Evolutionary conservation across 768 basidiomycete species (phyloP).

Genomic region (Lentinus tigrinus): DNA sequence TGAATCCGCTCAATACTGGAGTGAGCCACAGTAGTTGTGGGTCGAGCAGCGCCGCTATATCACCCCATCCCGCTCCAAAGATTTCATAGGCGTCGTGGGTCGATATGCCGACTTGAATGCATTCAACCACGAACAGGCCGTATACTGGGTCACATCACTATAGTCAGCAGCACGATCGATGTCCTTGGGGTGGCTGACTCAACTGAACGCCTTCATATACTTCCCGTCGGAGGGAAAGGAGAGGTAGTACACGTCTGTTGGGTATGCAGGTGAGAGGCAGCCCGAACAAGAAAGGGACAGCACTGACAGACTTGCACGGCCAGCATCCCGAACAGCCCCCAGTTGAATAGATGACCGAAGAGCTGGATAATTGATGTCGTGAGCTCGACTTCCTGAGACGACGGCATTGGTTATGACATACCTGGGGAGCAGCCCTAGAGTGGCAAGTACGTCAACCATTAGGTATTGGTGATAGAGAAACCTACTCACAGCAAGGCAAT

Average conservation of each 20-base stretch:
- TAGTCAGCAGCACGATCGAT: too few relatives aligned
- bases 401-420: neutral
- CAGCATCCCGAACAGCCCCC: neutral
- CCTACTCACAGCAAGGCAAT: neutral
- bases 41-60: neutral
- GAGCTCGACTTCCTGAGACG: too few relatives aligned
- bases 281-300: too few relatives aligned
- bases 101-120: neutral
- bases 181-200: neutral
- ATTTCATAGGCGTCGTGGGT: neutral
- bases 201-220: neutral
- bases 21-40: neutral
- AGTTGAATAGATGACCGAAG: conserved; percentile 3
- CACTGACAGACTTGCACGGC: neutral
- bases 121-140: neutral
- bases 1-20: neutral
- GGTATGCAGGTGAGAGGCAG: neutral
- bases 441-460: neutral
- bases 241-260: neutral
- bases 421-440: neutral
- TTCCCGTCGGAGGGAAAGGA: neutral
- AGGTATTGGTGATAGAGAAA: neutral
- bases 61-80: conserved; percentile 3
- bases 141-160: neutral
- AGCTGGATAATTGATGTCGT: neutral